Percentiles rank a stretch among this genome's conserved stretches.
Evolutionary conservation across 495 filamentous ascomycete species (phyloP).

Genomic region (Sordaria brevicollis): DNA sequence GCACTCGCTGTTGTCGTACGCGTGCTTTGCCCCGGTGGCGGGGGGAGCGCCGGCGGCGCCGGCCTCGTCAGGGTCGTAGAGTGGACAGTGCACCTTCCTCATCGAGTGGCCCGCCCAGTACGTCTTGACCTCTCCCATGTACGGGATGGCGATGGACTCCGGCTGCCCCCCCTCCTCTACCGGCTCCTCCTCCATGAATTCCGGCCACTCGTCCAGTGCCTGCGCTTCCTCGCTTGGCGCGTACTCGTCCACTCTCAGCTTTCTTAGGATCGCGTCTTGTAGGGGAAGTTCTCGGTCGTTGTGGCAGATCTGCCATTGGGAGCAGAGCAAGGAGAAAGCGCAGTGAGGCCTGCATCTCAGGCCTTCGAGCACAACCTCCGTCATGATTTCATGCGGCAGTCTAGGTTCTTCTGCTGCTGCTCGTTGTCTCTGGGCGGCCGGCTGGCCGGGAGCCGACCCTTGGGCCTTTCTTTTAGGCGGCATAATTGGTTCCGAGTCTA

Average conservation of each 20-base stretch:
- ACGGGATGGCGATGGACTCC: too few species aligned
- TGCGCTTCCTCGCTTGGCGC: background rate
- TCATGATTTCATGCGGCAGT: constrained; percentile 4
- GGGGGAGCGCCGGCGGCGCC: too few species aligned
- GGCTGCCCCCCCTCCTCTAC: too few species aligned
- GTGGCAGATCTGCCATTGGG: constrained; percentile 5
- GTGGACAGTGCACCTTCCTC: background rate
- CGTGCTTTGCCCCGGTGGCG: too few species aligned
- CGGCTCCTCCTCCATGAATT: background rate
- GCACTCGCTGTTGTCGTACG: background rate
- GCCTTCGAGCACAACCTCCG: background rate
- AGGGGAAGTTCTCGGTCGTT: background rate
- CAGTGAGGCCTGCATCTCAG: background rate
- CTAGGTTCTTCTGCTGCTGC: background rate
- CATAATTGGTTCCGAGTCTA: background rate
- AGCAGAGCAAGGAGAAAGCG: constrained; percentile 2
- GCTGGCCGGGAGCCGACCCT: background rate
- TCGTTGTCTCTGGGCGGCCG: background rate
- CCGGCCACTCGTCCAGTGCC: background rate
- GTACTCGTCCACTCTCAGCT: constrained; percentile 7
- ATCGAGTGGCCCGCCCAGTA: background rate
- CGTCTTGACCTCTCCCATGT: background rate
- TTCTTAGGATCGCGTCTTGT: constrained; percentile 1
- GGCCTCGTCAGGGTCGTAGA: too few species aligned
- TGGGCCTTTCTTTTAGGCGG: background rate